Evolutionary conservation across 2,329 filamentous ascomycete genomes (phyloP), one percentile per base, ranked within the genome.

Genomic region (Alternaria hordeiaustralica): DNA sequence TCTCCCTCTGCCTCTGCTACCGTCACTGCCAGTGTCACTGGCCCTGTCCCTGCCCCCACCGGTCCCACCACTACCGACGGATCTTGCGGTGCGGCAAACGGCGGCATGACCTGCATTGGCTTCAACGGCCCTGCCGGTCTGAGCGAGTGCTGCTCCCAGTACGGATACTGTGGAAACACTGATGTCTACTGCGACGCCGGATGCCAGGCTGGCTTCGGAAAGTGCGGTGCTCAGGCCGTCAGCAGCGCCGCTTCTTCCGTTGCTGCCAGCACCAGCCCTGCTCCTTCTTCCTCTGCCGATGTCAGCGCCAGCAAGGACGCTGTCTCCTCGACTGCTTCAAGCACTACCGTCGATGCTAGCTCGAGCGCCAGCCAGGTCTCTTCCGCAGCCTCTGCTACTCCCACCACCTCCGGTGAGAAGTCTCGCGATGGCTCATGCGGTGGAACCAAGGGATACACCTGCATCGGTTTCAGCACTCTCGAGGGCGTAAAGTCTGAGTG

Each of bases 81-180:
- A 18, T 43, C 36, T 15, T 77, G 76, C 60, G 74, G 74, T 55
- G 67, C 28, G 44, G 36, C 47, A 4, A 58, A 59, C 30, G 65
- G 57, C 6, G 67, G 69, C 23, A 71, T 61, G 50, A 67, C 67
- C 15, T 75, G 74, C 66, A 63, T 68, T 49, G 70, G 72, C 15
- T 74, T 69, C 67, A 54, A 67, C 15, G 80, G 79, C 2, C 43
- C n/a, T 3, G 47, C 47, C 5, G 65, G 62, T 55, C 50, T 58
- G 51, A 81, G 82, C 10, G 71, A 80, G 60, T 84, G 83, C 75
- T 85, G 83, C 75, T 82, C 79, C 11, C 68, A 71, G 6, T 77
- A 77, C 60, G 82, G 82, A 23, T 78, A 71, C 64, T 85, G 83
- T 43, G 75, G 77, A 26, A 61, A 62, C 30, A 67, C 67, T 2